Evolutionary conservation across 371 early-diverging fungal genomes (phyloP).

Genomic region (Phascolomyces articulosus): DNA sequence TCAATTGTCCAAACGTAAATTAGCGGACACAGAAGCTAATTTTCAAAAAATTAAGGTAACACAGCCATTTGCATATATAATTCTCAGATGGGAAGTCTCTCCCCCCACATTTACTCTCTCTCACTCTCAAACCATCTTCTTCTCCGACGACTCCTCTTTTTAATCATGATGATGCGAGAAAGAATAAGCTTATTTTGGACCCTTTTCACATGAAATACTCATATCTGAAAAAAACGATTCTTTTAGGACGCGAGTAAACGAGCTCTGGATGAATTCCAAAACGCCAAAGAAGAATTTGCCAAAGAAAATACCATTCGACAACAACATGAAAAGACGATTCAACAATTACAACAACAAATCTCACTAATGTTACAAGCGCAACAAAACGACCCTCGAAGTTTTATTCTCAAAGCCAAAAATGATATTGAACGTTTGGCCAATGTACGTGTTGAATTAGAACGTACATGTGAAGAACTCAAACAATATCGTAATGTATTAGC

Average conservation of each 20-base stretch:
- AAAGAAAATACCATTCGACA: slow-evolving; percentile 46
- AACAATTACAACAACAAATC: slow-evolving; percentile 39
- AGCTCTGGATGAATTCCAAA: slow-evolving; percentile 46
- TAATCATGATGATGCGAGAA: neutral
- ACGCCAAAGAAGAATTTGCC: slow-evolving; percentile 48
- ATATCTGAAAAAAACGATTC: neutral
- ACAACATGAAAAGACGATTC: slow-evolving; percentile 37
- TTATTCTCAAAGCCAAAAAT: slow-evolving; percentile 30
- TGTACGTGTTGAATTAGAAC: slow-evolving; percentile 38
- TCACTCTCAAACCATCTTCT: no score
- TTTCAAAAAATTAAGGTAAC: slow-evolving; percentile 21
- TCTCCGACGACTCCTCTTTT: neutral
- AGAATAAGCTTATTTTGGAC: neutral
- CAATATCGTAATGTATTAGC: slow-evolving; percentile 31
- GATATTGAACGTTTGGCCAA: slow-evolving; percentile 42
- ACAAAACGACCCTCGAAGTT: slow-evolving; percentile 18
- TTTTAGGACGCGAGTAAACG: slow-evolving; percentile 39
- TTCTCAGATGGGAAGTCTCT: no score
- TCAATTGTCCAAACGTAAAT: slow-evolving; percentile 7
- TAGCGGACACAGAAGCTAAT: slow-evolving; percentile 15
- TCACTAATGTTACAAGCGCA: slow-evolving; percentile 25
- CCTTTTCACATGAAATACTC: neutral
- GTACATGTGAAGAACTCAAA: slow-evolving; percentile 42
- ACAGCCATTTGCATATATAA: no score
- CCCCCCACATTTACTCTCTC: no score